These are phyloP conservation scores for Primulina eburnea DNA, from an alignment of 257 asterid species.

Conservation along the genomic window DNA sequence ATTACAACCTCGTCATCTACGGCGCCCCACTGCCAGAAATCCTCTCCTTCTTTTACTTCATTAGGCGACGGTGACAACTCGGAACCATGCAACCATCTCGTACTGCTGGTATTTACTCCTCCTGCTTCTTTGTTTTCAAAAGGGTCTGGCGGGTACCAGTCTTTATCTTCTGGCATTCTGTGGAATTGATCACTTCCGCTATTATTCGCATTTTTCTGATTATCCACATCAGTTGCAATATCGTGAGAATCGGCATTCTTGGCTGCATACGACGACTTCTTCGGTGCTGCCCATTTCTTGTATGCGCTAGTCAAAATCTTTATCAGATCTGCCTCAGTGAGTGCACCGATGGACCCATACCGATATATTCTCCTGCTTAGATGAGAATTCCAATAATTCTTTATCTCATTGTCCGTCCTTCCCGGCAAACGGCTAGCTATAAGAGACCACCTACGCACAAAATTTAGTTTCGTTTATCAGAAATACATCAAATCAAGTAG, in stretches of 20 bases:
- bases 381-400: conserved; percentile 66
- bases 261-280: conserved; percentile 29
- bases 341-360: conserved; percentile 28
- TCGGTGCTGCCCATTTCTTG: conserved; percentile 34
- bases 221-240: background rate
- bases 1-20: conserved; percentile 29
- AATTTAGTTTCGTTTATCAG: background rate
- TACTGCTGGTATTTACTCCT: background rate
- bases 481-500: background rate
- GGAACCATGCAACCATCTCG: background rate
- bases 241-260: background rate
- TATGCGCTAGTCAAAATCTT: conserved; percentile 20
- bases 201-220: background rate
- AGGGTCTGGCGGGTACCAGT: conserved; percentile 11
- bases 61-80: conserved; percentile 14
- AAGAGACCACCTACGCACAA: conserved; percentile 51
- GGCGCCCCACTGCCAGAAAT: conserved; percentile 24
- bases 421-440: conserved; percentile 62
- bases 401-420: conserved; percentile 61
- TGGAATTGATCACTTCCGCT: background rate
- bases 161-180: background rate
- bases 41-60: conserved; percentile 11
- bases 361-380: conserved; percentile 44
- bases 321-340: conserved; percentile 28
- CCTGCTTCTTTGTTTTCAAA: background rate